Evolutionary conservation across 305 asterid species (phyloP), one percentile per base, ranked within the genome.

Genomic region (Fraxinus sp.): DNA sequence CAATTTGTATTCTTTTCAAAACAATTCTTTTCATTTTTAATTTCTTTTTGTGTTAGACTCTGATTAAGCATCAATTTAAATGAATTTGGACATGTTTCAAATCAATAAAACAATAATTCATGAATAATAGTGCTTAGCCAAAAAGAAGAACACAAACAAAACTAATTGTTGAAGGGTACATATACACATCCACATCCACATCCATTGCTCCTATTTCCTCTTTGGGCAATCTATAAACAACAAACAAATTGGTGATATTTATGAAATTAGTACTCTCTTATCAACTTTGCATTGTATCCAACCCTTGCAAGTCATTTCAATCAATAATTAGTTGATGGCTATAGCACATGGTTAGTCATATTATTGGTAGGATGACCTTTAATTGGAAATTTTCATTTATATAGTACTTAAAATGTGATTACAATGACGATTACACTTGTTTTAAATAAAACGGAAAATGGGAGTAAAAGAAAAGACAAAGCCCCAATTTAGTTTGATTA

Each of bases 301-400:
- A 82, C 81, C 86, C 84, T 30, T 55, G 83, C 76, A 74, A 77
- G 89, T 84, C 92, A 82, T 84, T 83, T 88, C 91, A 81, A 71
- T 85, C 79, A 72, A 84, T 71, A 75, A 80, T 86, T 62, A 62
- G 26, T 22, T 18, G 0, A 32, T 30, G 64, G 68, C 32, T 30
- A 37, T 37, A 37, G 72, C 89, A 85, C 89, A 87, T 87, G 88
- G 82, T 82, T 3, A 78, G 33, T 82, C 74, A 77, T 35, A 22
- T 79, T 77, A 71, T 36, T 28, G 76, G 16, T 13, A 2, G 55
- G 39, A 68, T 5, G 77, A 26, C 84, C 83, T 80, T 59, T 59
- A 79, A 75, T 5, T 39, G 55, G 20, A 14, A 16, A 4, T 13
- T 46, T 46, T 46, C 20, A 49, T 49, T 43, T 10, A 43, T 43